phyloP scores from a whole-genome alignment of 805 yeast genomes.

The Ogataea glucozyma region DNA sequence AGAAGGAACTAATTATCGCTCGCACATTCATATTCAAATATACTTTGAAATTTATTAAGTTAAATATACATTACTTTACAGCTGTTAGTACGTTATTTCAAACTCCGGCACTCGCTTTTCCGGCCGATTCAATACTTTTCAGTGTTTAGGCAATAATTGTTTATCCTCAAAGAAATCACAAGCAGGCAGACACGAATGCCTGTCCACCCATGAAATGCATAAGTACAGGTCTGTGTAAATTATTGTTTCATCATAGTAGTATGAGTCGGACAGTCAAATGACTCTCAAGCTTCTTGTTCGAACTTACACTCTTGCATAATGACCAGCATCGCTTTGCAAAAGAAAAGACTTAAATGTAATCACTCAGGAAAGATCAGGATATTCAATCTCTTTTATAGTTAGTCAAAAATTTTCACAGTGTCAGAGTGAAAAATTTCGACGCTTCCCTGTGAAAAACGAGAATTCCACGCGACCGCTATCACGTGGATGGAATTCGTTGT shows the following conservation, averaged over 20 bases:
- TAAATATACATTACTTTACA: conserved; percentile 9
- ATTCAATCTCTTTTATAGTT: neutral
- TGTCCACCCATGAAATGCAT: conserved; percentile 28
- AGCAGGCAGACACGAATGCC: conserved; percentile 1
- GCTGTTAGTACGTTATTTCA: neutral
- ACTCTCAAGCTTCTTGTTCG: neutral
- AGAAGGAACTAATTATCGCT: no score
- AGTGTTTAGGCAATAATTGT: conserved; percentile 27
- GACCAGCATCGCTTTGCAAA: neutral
- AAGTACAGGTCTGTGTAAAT: conserved; percentile 64
- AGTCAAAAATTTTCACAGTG: neutral
- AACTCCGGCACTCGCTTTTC: neutral
- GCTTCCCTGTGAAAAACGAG: neutral
- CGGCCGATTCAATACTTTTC: conserved; percentile 1
- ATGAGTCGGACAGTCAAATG: neutral
- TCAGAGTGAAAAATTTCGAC: neutral
- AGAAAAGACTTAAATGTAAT: neutral
- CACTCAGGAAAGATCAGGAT: neutral
- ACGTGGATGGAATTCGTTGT: no score
- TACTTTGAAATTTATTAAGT: neutral
- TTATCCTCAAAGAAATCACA: conserved; percentile 29
- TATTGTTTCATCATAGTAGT: conserved; percentile 41
- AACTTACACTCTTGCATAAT: neutral
- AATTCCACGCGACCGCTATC: neutral
- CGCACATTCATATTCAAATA: no score